phyloP scores from a whole-genome alignment of 345 rosid species.

The Turnera subulata region DNA sequence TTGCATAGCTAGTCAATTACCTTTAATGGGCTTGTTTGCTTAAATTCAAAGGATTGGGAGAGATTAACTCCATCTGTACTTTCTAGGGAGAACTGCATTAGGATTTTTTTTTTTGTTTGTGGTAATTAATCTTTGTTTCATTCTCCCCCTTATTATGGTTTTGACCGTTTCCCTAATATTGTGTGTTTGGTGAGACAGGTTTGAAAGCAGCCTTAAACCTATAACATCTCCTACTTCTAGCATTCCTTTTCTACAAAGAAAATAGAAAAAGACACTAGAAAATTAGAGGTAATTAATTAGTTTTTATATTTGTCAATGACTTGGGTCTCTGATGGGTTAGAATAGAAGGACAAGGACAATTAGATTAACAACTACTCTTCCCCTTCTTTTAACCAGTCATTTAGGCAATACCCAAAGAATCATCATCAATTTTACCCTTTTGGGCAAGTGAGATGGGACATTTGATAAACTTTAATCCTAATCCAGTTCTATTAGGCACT shows the following conservation, averaged over 20 bases:
- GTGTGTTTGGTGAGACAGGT: conserved; percentile 28
- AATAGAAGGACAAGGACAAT: background rate
- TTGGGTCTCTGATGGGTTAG: background rate
- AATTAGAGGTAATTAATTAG: background rate
- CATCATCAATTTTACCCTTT: background rate
- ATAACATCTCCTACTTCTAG: conserved; percentile 4
- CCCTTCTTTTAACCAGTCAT: background rate
- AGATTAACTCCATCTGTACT: background rate
- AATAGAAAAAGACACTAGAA: background rate
- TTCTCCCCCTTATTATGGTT: conserved; percentile 10
- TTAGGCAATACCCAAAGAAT: background rate
- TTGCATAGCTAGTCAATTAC: background rate
- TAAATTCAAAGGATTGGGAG: conserved; percentile 19
- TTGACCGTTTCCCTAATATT: conserved; percentile 12
- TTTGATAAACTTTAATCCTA: conserved; percentile 13
- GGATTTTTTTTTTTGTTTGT: background rate
- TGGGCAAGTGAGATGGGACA: conserved; percentile 19
- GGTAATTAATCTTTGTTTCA: conserved; percentile 3
- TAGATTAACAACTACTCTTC: background rate
- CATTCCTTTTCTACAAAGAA: conserved; percentile 18
- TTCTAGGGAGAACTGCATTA: background rate
- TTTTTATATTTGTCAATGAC: background rate
- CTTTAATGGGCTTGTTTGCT: conserved; percentile 11
- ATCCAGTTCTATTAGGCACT: conserved; percentile 10
- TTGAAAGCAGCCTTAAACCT: conserved; percentile 29